Conservation (phyloP, 2,329 filamentous ascomycete species). For the Xylariaceae sp. region DNA sequence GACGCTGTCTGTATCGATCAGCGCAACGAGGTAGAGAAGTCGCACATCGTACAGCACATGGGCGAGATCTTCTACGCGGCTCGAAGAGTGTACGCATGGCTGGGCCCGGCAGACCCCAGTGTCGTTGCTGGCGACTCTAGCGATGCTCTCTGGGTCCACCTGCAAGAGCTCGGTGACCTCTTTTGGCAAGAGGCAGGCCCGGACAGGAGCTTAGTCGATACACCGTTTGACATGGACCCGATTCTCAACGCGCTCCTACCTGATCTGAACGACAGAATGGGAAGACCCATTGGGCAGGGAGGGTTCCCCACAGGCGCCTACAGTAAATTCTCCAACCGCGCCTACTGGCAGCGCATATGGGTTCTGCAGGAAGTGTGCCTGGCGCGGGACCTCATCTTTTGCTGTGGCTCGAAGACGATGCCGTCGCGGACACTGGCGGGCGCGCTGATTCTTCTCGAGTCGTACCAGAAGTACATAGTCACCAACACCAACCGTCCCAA, state of each 20-base stretch:
- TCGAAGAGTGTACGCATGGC: background rate
- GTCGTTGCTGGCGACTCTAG: background rate
- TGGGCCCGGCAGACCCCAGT: background rate
- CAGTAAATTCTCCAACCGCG: background rate
- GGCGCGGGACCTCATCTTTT: background rate
- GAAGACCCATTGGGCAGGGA: background rate
- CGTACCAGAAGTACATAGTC: slow-evolving; percentile 1
- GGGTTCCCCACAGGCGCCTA: slow-evolving; percentile 1
- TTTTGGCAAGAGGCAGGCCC: slow-evolving; percentile 3
- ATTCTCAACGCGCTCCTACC: background rate
- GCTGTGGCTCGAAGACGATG: background rate
- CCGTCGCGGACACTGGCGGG: slow-evolving; percentile 1
- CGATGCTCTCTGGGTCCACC: background rate
- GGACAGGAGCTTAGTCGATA: background rate
- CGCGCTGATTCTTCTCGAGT: slow-evolving; percentile 3
- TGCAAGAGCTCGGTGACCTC: background rate
- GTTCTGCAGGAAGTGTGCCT: slow-evolving; percentile 3
- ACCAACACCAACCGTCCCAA: too few relatives aligned
- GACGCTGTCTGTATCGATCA: background rate
- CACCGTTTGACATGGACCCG: background rate
- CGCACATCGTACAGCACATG: background rate
- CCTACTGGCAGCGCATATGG: slow-evolving; percentile 3
- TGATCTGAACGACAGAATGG: background rate
- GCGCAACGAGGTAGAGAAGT: background rate
- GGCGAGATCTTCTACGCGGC: background rate